Conservation (phyloP, 306 rosid genomes). For the Bauhinia variegata region DNA sequence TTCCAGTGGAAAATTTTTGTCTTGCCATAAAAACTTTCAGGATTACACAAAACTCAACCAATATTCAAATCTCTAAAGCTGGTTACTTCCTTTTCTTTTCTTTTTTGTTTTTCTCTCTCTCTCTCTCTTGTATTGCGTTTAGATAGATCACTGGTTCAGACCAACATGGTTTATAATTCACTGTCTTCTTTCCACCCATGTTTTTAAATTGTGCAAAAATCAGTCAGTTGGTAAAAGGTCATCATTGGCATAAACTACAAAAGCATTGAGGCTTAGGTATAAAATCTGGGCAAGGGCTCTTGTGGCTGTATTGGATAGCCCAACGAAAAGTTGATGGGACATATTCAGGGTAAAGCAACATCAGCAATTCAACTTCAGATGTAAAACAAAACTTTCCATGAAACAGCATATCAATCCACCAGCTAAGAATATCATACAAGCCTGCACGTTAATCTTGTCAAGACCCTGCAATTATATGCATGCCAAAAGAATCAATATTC, state of each 20-base stretch:
- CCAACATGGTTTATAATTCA: background rate
- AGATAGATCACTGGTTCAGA: background rate
- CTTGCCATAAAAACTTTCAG: background rate
- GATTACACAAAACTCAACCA: constrained; percentile 27
- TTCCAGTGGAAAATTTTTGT: too few species aligned
- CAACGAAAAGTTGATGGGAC: constrained; percentile 45
- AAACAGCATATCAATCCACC: constrained; percentile 97
- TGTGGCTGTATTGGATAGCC: constrained; percentile 55
- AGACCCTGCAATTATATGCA: constrained; percentile 99
- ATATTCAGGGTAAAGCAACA: constrained; percentile 62
- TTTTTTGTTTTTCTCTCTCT: too few species aligned
- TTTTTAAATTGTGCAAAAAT: constrained; percentile 13
- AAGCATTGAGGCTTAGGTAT: constrained; percentile 35
- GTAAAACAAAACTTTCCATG: constrained; percentile 89
- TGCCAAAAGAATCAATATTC: constrained; percentile 97
- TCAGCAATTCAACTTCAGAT: constrained; percentile 80
- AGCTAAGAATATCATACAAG: constrained; percentile 93
- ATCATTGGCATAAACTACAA: constrained; percentile 33
- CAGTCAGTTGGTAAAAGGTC: constrained; percentile 35
- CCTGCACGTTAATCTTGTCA: constrained; percentile 93
- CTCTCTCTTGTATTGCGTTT: too few species aligned
- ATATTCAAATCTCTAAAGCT: constrained; percentile 18
- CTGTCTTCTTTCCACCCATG: constrained; percentile 29
- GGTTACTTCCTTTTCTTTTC: background rate
- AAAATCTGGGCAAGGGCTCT: constrained; percentile 36